These are phyloP conservation scores for Thermomucor indicae-seudaticae DNA, from an alignment of 371 early-diverging fungal species.

Conservation along the genomic window DNA sequence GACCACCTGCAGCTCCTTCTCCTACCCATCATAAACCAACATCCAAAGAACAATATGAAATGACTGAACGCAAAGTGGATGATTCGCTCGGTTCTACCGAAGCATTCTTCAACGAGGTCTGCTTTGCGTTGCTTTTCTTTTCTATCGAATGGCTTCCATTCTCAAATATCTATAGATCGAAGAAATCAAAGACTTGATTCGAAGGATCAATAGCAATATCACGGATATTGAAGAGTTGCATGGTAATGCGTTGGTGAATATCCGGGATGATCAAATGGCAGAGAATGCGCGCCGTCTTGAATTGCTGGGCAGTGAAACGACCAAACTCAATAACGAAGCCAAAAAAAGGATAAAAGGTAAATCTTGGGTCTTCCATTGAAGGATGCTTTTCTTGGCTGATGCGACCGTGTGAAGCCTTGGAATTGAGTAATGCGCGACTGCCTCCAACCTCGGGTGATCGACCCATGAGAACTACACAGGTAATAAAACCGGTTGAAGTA, in stretches of 20 bases:
- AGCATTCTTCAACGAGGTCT: conserved; percentile 46
- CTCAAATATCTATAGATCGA: conserved; percentile 46
- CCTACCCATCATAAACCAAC: conserved; percentile 27
- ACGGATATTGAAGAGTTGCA: conserved; percentile 67
- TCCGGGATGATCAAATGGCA: conserved; percentile 64
- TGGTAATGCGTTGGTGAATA: conserved; percentile 61
- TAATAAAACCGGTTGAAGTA: neutral
- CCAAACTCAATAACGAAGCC: conserved; percentile 53
- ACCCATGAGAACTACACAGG: conserved; percentile 67
- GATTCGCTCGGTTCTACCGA: conserved; percentile 32
- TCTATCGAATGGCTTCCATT: neutral
- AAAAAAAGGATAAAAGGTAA: conserved; percentile 64
- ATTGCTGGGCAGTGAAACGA: conserved; percentile 58
- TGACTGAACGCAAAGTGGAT: conserved; percentile 20
- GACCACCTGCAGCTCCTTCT: conserved; percentile 39
- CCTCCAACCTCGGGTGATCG: conserved; percentile 52
- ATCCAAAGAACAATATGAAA: conserved; percentile 42
- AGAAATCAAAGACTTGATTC: conserved; percentile 64
- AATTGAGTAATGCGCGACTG: conserved; percentile 47
- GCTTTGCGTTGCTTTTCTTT: neutral
- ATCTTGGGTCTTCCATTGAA: neutral
- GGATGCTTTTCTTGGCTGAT: neutral
- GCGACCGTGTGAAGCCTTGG: conserved; percentile 41
- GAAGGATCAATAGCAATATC: conserved; percentile 58
- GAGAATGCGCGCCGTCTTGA: conserved; percentile 66